These are phyloP conservation scores for Cymodocea nodosa DNA, from an alignment of 116 monocot species.

Conservation along the genomic window DNA sequence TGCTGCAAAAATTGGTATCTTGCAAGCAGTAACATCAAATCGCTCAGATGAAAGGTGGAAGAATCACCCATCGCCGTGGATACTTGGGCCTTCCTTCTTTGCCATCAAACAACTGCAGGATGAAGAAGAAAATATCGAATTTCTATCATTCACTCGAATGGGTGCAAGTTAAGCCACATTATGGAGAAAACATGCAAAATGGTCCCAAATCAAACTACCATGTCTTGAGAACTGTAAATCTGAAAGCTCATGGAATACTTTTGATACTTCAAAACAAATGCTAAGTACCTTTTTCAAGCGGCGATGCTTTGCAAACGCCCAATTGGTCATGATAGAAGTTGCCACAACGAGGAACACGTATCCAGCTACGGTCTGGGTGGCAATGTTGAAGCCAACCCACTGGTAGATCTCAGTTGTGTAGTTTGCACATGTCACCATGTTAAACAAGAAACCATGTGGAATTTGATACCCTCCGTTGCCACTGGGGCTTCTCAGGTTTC, in stretches of 20 bases:
- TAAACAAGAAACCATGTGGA: slow-evolving; percentile 78
- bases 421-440: slow-evolving; percentile 85
- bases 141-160: not conserved
- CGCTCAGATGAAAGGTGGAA: slow-evolving; percentile 73
- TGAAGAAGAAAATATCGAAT: slow-evolving; percentile 4
- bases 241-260: no score
- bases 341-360: slow-evolving; percentile 81
- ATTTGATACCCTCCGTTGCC: slow-evolving; percentile 79
- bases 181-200: no score
- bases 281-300: slow-evolving; percentile 71
- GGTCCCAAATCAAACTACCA: no score
- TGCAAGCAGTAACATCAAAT: not conserved
- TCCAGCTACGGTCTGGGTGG: slow-evolving; percentile 88
- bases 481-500: slow-evolving; percentile 59
- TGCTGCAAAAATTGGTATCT: no score
- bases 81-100: slow-evolving; percentile 85
- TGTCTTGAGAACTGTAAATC: no score
- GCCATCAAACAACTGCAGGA: slow-evolving; percentile 82
- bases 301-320: slow-evolving; percentile 75
- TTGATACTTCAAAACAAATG: no score
- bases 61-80: slow-evolving; percentile 82
- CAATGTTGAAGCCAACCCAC: slow-evolving; percentile 91
- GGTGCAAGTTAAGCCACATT: no score
- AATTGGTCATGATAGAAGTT: slow-evolving; percentile 75
- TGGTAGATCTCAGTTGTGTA: slow-evolving; percentile 97